These are phyloP conservation scores for Nemania serpens DNA, from an alignment of 2,329 filamentous ascomycete genomes.

Conservation along the genomic window DNA sequence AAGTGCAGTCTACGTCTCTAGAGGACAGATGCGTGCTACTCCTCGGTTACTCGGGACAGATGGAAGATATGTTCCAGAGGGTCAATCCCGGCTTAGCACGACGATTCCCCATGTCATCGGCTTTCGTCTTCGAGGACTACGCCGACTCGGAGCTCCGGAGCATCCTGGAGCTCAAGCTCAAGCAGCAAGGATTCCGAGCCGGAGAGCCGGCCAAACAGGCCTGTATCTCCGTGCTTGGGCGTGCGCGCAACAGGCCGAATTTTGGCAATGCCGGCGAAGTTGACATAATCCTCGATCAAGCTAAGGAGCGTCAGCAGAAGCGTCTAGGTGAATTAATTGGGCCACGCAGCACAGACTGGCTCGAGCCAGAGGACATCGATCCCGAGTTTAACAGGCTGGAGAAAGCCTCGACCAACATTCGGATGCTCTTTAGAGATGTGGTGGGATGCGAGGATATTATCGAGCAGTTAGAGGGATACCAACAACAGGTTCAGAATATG, in stretches of 20 bases:
- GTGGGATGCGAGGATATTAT: slow-evolving; percentile 50
- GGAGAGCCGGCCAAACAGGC: slow-evolving; percentile 57
- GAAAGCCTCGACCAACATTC: slow-evolving; percentile 47
- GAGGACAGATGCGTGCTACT: slow-evolving; percentile 76
- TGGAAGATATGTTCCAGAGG: slow-evolving; percentile 75
- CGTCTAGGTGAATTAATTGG: slow-evolving; percentile 37
- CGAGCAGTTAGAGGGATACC: slow-evolving; percentile 44
- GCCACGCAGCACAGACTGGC: slow-evolving; percentile 33
- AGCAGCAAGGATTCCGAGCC: slow-evolving; percentile 56
- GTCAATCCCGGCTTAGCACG: slow-evolving; percentile 71
- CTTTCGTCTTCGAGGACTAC: slow-evolving; percentile 74
- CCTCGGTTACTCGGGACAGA: slow-evolving; percentile 70
- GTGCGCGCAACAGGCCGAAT: slow-evolving; percentile 65
- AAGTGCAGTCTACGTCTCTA: slow-evolving; percentile 70
- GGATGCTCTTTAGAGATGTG: slow-evolving; percentile 31
- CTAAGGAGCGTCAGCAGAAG: slow-evolving; percentile 58
- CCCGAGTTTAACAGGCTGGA: slow-evolving; percentile 53
- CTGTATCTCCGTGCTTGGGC: slow-evolving; percentile 63
- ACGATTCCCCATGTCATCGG: slow-evolving; percentile 66
- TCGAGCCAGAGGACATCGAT: slow-evolving; percentile 54
- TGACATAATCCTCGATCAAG: slow-evolving; percentile 66
- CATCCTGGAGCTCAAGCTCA: slow-evolving; percentile 69
- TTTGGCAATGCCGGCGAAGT: slow-evolving; percentile 78
- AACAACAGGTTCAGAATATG: slow-evolving; percentile 51
- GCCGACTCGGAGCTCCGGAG: slow-evolving; percentile 57